Conservation (phyloP, 495 filamentous ascomycete genomes). For the Ramalina intermedia region DNA sequence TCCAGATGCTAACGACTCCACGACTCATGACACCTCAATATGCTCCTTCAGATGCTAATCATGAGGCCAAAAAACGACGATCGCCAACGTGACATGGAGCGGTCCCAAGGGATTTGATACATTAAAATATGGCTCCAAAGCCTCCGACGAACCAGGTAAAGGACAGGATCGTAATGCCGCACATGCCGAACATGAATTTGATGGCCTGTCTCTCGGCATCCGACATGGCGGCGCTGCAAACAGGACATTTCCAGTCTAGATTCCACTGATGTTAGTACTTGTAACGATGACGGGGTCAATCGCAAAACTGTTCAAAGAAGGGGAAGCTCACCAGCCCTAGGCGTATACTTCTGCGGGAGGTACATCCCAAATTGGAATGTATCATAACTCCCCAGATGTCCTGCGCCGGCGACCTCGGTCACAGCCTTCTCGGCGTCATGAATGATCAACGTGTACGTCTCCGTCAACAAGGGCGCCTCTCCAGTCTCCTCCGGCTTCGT, state of each 20-base stretch:
- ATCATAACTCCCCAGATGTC: conserved; percentile 52
- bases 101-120: neutral
- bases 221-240: conserved; percentile 58
- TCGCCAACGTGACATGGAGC: too few species aligned
- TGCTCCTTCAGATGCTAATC: too few species aligned
- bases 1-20: too few species aligned
- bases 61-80: too few species aligned
- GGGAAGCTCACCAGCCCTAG: conserved; percentile 39
- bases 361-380: conserved; percentile 75
- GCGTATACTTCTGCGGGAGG: conserved; percentile 45
- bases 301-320: conserved; percentile 5
- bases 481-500: conserved; percentile 54
- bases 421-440: conserved; percentile 54
- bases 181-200: conserved; percentile 62
- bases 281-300: conserved; percentile 11
- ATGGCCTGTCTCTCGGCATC: conserved; percentile 51
- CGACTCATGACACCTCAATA: too few species aligned
- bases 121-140: conserved; percentile 40
- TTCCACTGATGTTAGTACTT: neutral
- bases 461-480: conserved; percentile 48
- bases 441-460: conserved; percentile 73
- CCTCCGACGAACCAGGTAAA: conserved; percentile 82
- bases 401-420: conserved; percentile 48
- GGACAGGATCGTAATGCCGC: conserved; percentile 56
- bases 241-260: conserved; percentile 44